Evolutionary conservation across 2,329 filamentous ascomycete species (phyloP).

Genomic region (Monilinia fructicola): DNA sequence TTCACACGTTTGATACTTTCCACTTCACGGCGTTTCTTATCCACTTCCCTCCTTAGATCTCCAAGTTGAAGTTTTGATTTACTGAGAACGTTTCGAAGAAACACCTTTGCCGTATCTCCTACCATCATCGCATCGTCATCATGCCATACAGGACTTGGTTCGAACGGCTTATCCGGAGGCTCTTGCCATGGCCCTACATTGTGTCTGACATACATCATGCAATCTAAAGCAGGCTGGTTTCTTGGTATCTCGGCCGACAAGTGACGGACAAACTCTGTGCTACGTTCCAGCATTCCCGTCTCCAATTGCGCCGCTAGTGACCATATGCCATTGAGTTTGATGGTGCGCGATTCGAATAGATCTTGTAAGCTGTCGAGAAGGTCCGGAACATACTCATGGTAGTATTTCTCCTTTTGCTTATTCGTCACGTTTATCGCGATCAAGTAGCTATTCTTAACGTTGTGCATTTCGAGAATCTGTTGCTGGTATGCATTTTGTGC

Average conservation of each 20-base stretch:
- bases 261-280: constrained; percentile 68
- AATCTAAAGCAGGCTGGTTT: constrained; percentile 86
- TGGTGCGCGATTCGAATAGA: constrained; percentile 82
- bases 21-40: constrained; percentile 83
- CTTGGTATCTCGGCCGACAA: constrained; percentile 79
- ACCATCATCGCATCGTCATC: constrained; percentile 85
- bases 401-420: constrained; percentile 96
- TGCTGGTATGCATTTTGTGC: constrained; percentile 90
- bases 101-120: constrained; percentile 85
- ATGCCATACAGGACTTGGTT: constrained; percentile 95
- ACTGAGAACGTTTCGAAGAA: constrained; percentile 83
- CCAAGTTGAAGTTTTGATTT: constrained; percentile 85
- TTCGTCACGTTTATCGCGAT: constrained; percentile 96
- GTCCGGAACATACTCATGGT: constrained; percentile 94
- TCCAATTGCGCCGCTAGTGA: constrained; percentile 76
- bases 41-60: constrained; percentile 77
- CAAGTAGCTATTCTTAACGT: constrained; percentile 96
- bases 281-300: constrained; percentile 71
- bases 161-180: constrained; percentile 80
- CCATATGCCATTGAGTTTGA: constrained; percentile 85
- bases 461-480: constrained; percentile 93
- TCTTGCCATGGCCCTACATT: constrained; percentile 83
- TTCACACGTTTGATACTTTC: constrained; percentile 73
- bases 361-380: constrained; percentile 91
- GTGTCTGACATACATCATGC: constrained; percentile 96